phyloP scores from a whole-genome alignment of 495 filamentous ascomycete genomes.

The Sphaerosporella brunnea region DNA sequence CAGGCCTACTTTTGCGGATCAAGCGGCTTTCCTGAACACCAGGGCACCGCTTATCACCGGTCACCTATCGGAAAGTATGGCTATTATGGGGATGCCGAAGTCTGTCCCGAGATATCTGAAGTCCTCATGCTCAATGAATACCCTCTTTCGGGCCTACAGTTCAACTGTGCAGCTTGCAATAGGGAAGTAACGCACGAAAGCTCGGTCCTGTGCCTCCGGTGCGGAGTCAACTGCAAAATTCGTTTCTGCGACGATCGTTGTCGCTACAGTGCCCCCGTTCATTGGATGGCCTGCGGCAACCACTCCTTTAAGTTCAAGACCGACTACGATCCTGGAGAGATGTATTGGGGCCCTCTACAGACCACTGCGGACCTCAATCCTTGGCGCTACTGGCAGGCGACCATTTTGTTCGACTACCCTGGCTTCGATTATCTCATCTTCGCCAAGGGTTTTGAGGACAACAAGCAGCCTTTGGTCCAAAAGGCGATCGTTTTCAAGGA shows the following conservation, averaged over 20 bases:
- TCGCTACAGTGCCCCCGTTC: not conserved
- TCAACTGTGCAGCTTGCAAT: too few relatives aligned
- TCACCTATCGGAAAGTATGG: too few relatives aligned
- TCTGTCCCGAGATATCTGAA: too few relatives aligned
- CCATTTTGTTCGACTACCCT: slow-evolving; percentile 3
- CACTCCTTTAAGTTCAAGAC: not conserved
- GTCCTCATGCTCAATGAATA: too few relatives aligned
- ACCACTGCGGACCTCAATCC: not conserved
- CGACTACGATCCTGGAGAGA: not conserved
- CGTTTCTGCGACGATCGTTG: slow-evolving; percentile 1
- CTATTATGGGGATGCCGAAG: too few relatives aligned
- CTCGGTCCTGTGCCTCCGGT: not conserved
- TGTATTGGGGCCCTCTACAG: not conserved
- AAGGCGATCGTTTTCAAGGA: not conserved
- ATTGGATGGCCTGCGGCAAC: not conserved
- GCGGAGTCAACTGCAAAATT: not conserved
- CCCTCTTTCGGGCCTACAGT: too few relatives aligned
- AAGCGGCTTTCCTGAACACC: not conserved
- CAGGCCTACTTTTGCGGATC: not conserved
- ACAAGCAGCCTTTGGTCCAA: not conserved
- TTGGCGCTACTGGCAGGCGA: not conserved
- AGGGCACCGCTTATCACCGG: not conserved
- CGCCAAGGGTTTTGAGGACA: not conserved
- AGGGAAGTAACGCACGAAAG: not conserved
- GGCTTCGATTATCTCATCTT: slow-evolving; percentile 5